phyloP scores from a whole-genome alignment of 164 flowering plant genomes.

The Sedum album region DNA sequence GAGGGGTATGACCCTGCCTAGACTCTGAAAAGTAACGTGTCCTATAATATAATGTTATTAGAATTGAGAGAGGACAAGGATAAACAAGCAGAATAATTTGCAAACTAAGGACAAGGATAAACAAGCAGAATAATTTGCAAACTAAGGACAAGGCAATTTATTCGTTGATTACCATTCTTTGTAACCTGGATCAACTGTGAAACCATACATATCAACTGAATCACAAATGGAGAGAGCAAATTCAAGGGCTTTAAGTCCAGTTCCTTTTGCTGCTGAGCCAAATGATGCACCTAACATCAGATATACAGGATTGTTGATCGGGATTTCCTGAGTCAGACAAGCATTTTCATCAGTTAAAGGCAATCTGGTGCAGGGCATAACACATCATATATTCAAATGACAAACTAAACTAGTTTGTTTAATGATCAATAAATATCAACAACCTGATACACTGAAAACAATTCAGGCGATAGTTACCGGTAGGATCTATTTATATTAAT shows the following conservation, averaged over 20 bases:
- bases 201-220: slow-evolving; percentile 95
- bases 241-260: slow-evolving; percentile 98
- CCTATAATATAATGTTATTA: slow-evolving; percentile 35
- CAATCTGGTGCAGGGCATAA: background rate
- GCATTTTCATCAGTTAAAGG: background rate
- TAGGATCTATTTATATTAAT: no score
- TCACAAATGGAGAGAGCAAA: slow-evolving; percentile 93
- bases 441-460: background rate
- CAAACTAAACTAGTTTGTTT: background rate
- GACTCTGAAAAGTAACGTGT: slow-evolving; percentile 95
- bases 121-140: background rate
- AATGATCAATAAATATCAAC: background rate
- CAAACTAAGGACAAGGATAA: background rate
- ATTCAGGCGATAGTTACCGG: no score
- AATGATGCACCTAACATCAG: slow-evolving; percentile 92
- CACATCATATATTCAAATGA: background rate
- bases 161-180: slow-evolving; percentile 66
- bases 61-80: background rate
- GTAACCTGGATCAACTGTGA: slow-evolving; percentile 97
- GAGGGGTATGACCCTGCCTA: slow-evolving; percentile 89
- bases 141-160: background rate
- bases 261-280: slow-evolving; percentile 98
- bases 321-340: slow-evolving; percentile 63
- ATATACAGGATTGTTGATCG: slow-evolving; percentile 81
- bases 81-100: background rate